Evolutionary conservation across 805 yeast species (phyloP), one percentile per base, ranked within the genome.

Genomic region (Zygosaccharomyces kombuchaensis): DNA sequence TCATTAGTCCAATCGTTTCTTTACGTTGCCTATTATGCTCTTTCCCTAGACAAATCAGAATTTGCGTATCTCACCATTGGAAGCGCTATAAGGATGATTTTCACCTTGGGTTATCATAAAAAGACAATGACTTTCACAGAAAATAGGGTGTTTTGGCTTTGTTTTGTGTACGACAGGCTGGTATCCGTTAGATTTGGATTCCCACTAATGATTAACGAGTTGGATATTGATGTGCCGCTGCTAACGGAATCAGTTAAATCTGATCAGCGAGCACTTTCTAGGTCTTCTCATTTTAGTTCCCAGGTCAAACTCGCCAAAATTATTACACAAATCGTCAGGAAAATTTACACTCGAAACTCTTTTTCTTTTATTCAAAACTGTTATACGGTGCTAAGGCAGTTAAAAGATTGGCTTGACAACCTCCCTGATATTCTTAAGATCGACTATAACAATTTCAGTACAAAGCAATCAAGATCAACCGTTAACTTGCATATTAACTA

Each of bases 401-500:
- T 54, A 9, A 52, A 52, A 34, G 17, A 39, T 13, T 54, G 58
- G 58, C 37, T 45, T 9, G 56, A 50, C 27, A 39, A 36, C 10
- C 48, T 54, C 10, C 56, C 58, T 2, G 13, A 39, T 19, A 43
- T 19, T 8, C 34, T 54, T 21, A 52, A 43, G 22, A 40, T 54
- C 13, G 55, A 52, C 36, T 44, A 50, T 29, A 37, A 48, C 31
- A 40, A 54, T 32, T 46, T 50, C 22, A 26, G 40, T 23, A 27
- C 47, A 3, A 49, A 36, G 13, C 40, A 35, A 14, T 36, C 50
- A 17, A 39, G 58, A 36, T 44, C 58, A n/a, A 52, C 54, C 4
- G 35, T 54, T 36, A 54, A 52, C 32, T 43, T 54, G 19, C 58
- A 54, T 34, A 52, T 52, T 42, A 54, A 54, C 27, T 52, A 54